These are phyloP conservation scores for Opeltia flavorubescens DNA, from an alignment of 495 filamentous ascomycete species.

Conservation along the genomic window DNA sequence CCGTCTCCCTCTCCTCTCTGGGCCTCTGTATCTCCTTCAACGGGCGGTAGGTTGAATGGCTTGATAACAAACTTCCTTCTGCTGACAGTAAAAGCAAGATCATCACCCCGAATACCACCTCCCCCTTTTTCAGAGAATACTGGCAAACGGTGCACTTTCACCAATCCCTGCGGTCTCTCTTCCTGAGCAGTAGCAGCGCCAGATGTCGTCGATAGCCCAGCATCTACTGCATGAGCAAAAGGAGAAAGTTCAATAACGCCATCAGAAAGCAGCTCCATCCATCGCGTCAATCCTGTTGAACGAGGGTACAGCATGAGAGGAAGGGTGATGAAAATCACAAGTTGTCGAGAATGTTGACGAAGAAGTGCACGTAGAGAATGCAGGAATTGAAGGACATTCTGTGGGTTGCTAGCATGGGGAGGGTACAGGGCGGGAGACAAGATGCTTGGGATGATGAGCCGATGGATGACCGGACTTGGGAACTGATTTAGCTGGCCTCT, in stretches of 20 bases:
- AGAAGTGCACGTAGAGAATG: slow-evolving; percentile 67
- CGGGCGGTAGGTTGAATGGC: slow-evolving; percentile 78
- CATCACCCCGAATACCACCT: slow-evolving; percentile 59
- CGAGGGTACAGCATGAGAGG: slow-evolving; percentile 74
- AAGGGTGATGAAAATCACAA: slow-evolving; percentile 65
- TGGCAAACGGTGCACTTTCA: slow-evolving; percentile 70
- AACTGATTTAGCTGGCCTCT: slow-evolving; percentile 40
- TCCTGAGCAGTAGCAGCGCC: slow-evolving; percentile 41
- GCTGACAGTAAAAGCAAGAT: slow-evolving; percentile 81
- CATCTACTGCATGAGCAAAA: slow-evolving; percentile 53
- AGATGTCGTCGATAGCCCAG: slow-evolving; percentile 32
- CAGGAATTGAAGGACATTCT: slow-evolving; percentile 67
- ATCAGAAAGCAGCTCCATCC: slow-evolving; percentile 76
- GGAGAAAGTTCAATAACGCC: slow-evolving; percentile 81
- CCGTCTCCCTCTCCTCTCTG: slow-evolving; percentile 36
- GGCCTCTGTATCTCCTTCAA: slow-evolving; percentile 63
- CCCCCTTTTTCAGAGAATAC: slow-evolving; percentile 80
- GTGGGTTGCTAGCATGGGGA: slow-evolving; percentile 47
- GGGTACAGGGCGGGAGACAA: slow-evolving; percentile 76
- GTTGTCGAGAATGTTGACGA: slow-evolving; percentile 43
- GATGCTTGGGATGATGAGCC: slow-evolving; percentile 68
- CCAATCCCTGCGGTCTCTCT: slow-evolving; percentile 72
- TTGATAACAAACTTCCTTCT: slow-evolving; percentile 72
- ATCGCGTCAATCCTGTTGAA: slow-evolving; percentile 61
- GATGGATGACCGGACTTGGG: slow-evolving; percentile 52